phyloP scores from a whole-genome alignment of 345 rosid genomes.

The Gossypium bickii region DNA sequence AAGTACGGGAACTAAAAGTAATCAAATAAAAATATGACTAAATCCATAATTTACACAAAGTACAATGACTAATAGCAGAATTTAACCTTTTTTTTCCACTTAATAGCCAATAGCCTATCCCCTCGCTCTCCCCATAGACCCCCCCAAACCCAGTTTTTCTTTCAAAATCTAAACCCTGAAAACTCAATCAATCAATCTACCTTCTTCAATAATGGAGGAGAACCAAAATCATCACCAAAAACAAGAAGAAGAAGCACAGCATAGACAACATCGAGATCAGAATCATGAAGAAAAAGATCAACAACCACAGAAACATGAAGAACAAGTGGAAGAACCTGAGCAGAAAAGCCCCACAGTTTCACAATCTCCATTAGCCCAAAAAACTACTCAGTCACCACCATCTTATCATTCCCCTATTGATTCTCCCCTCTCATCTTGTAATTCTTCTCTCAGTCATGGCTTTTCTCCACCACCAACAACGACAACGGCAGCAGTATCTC shows the following conservation, averaged over 20 bases:
- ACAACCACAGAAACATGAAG: background rate
- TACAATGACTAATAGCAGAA: too few relatives aligned
- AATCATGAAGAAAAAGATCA: background rate
- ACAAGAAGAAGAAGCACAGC: background rate
- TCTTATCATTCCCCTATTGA: constrained; percentile 29
- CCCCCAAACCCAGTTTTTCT: background rate
- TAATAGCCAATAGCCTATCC: background rate
- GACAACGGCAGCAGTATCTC: background rate
- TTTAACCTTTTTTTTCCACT: background rate
- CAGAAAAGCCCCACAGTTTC: background rate
- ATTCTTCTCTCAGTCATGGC: constrained; percentile 38
- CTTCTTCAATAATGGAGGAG: constrained; percentile 13
- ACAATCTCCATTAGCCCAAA: constrained; percentile 5
- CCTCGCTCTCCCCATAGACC: background rate
- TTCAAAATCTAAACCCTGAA: background rate
- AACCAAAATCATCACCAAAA: background rate
- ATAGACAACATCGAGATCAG: background rate
- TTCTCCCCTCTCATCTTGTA: constrained; percentile 33
- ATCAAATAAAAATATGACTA: too few relatives aligned
- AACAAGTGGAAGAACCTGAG: background rate
- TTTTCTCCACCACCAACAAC: constrained; percentile 36
- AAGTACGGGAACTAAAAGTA: too few relatives aligned
- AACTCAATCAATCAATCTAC: background rate
- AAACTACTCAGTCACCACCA: constrained; percentile 24
- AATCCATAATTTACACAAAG: too few relatives aligned